phyloP scores from a whole-genome alignment of 1,139 yeast genomes.

The Diutina neorugosa region DNA sequence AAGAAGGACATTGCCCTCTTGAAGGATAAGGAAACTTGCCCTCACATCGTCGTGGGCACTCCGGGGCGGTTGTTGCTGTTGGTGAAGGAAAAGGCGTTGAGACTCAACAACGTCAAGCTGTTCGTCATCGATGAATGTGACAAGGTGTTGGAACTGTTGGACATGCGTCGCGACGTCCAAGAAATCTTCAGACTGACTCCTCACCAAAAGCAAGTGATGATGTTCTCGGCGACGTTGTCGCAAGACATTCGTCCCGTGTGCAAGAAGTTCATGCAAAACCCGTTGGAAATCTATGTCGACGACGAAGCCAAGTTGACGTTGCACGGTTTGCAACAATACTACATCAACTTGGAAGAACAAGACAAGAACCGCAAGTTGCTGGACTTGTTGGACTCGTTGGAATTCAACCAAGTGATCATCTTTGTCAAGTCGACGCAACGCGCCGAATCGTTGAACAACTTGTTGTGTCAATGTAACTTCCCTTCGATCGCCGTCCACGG shows the following conservation, averaged over 20 bases:
- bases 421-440: constrained; percentile 88
- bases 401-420: constrained; percentile 95
- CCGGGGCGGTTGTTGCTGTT: constrained; percentile 96
- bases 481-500: constrained; percentile 97
- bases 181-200: constrained; percentile 97
- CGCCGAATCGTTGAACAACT: constrained; percentile 83
- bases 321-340: constrained; percentile 97
- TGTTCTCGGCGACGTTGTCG: constrained; percentile 95
- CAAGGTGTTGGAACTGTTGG: constrained; percentile 83
- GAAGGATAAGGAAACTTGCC: constrained; percentile 88
- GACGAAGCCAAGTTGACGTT: constrained; percentile 95
- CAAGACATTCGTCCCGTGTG: constrained; percentile 94
- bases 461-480: constrained; percentile 87
- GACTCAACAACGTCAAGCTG: constrained; percentile 83
- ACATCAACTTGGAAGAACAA: constrained; percentile 75
- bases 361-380: constrained; percentile 92
- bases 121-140: constrained; percentile 98
- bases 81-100: constrained; percentile 80
- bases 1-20: constrained; percentile 77
- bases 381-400: constrained; percentile 85
- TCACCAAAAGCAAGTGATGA: constrained; percentile 98
- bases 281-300: constrained; percentile 93
- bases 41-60: constrained; percentile 94
- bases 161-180: constrained; percentile 98
- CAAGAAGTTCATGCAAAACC: constrained; percentile 96